Evolutionary conservation across 495 filamentous ascomycete genomes (phyloP), one percentile per base, ranked within the genome.

Genomic region (Jackrogersella minutella): DNA sequence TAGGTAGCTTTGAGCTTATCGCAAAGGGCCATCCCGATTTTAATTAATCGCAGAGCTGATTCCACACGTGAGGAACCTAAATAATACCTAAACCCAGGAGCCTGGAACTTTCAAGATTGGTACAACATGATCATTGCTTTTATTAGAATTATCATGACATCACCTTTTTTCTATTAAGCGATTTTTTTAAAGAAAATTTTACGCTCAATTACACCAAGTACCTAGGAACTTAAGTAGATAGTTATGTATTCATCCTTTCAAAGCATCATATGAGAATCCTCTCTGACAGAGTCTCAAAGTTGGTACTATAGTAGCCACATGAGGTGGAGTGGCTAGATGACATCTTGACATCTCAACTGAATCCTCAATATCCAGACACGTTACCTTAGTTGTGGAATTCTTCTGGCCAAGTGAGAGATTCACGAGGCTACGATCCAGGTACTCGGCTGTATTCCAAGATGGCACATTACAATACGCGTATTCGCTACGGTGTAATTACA

Each of bases 91-190:
- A 58, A 24, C 49, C 59, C 59, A 55, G 26, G 54, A 46, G 55
- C 5, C 33, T 60, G 53, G 50, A 10, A 50, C 59, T 28, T 34
- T 37, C 50, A 22, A 30, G 46, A 14, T 39, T 2, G 2, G 8
- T 16, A 36, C 7, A 16, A 17, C 16, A 19, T 41, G 17, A 2
- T 31, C 31, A 11, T 53, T 54, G 55, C 55, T 60, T 43, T 64
- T 60, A 69, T 57, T 57, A 63, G 66, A 30, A 61, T 60, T 51
- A 50, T n/a, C 10, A 64, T 69, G 66, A 69, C 66, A 69, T 69
- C 66, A 64, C 24, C n/a, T n/a, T n/a, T n/a, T 55, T 64, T 61
- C 54, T 13, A 43, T 53, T 64, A 68, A 3, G 19, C 33, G 33
- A n/a, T n/a, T n/a, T n/a, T n/a, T n/a, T n/a, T n/a, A n/a, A n/a